Base-by-base conservation (phyloP, 139 green algal genomes). In the Chlorella sorokiniana region DNA sequence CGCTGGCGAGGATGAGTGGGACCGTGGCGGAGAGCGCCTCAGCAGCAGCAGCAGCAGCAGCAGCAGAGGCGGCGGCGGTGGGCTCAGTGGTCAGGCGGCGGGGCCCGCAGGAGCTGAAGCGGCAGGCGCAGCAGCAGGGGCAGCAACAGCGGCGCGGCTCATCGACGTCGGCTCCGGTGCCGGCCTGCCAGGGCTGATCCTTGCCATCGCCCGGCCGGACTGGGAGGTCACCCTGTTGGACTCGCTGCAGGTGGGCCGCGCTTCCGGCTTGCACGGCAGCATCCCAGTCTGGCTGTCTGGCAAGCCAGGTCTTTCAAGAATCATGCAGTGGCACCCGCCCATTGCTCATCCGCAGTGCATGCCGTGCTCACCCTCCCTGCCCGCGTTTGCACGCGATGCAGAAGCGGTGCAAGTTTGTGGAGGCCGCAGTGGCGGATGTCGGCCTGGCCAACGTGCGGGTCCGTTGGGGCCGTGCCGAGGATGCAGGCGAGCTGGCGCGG, bases 121-220 rank as follows among this genome's bases (percentile, higher is more conserved):
- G 31, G 35, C 40, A 27, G 37, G 14, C 62, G 37, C 11, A 31
- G 31, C 41, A 68, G 62, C 62, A 69, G 62, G 35, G 91, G 42
- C 79, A 76, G 9, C 18, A 42, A n/a, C 41, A 56, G 33, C 42
- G 22, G 51, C 72, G 1, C 51, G 51, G n/a, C 72, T 98, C 3
- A 88, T 98, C 31, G 95, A 98, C 71, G 93, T 98, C 16, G 95
- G 95, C n/a, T 96, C 92, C 40, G 95, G 95, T 0, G 92, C 93
- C 8, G 95, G 95, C 0, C 84, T 98, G 54, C 95, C 95, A 10
- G 95, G 95, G 14, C 88, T 97, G 72, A 83, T 97, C 18, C 79
- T 98, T 29, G 95, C 95, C 20, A 88, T 95, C 25, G 90, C 86
- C 1, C 78, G 93, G 25, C 94, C 94, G 3, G 51, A 91, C 1